These are phyloP conservation scores for Fusarium drepaniforme DNA, from an alignment of 2,329 filamentous ascomycete genomes.

Conservation along the genomic window DNA sequence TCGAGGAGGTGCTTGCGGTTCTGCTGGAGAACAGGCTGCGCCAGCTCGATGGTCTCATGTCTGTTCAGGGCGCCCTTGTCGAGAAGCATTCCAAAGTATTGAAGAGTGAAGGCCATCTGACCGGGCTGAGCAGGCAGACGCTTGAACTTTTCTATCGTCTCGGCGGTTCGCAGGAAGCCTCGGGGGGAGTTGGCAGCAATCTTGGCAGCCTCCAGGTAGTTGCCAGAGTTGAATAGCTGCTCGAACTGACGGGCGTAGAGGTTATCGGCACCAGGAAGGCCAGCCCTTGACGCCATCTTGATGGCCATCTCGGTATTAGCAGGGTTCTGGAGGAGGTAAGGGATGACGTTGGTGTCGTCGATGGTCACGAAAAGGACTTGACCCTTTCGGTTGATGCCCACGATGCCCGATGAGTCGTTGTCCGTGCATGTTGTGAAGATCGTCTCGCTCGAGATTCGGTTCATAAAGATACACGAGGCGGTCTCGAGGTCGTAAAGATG, in stretches of 20 bases:
- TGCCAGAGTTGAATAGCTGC: constrained; percentile 81
- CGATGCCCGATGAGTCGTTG: constrained; percentile 84
- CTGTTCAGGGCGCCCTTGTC: constrained; percentile 95
- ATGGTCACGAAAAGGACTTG: constrained; percentile 95
- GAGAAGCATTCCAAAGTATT: constrained; percentile 97
- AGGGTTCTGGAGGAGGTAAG: constrained; percentile 95
- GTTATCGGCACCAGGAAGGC: constrained; percentile 92
- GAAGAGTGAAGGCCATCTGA: constrained; percentile 92
- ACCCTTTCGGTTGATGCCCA: constrained; percentile 97
- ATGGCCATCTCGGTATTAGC: constrained; percentile 94
- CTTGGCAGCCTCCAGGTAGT: constrained; percentile 91
- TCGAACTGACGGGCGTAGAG: constrained; percentile 96
- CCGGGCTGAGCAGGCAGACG: constrained; percentile 82
- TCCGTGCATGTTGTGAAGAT: constrained; percentile 96
- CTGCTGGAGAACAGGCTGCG: constrained; percentile 91
- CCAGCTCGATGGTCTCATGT: constrained; percentile 94
- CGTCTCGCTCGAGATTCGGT: constrained; percentile 98
- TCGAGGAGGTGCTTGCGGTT: constrained; percentile 95
- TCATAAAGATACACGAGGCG: constrained; percentile 98
- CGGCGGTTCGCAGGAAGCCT: constrained; percentile 92
- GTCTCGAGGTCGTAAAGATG: constrained; percentile 98
- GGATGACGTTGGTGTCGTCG: constrained; percentile 90
- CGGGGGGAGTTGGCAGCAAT: constrained; percentile 96
- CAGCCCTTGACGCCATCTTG: constrained; percentile 94
- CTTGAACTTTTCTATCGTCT: constrained; percentile 98